Conservation (phyloP, 176 grass and related monocot genomes). For the Zoysia pacifica region DNA sequence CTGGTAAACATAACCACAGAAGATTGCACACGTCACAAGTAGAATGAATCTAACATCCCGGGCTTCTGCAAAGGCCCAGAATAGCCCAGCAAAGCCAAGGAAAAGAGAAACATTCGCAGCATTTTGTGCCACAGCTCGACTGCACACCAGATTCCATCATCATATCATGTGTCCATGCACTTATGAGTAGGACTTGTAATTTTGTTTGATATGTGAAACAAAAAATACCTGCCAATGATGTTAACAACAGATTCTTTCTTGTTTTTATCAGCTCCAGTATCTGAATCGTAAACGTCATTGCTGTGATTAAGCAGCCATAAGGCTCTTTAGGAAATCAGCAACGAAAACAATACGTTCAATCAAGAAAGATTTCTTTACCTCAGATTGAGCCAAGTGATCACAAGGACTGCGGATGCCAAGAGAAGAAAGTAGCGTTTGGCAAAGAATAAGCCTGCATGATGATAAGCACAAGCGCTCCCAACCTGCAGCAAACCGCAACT, state of each 20-base stretch:
- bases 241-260: conserved; percentile 91
- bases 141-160: conserved; percentile 38
- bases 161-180: background rate
- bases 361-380: conserved; percentile 36
- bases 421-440: conserved; percentile 55
- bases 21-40: conserved; percentile 69
- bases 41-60: conserved; percentile 68
- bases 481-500: conserved; percentile 49
- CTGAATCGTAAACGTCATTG: conserved; percentile 91
- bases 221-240: conserved; percentile 78
- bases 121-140: conserved; percentile 54
- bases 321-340: background rate
- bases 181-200: background rate
- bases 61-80: conserved; percentile 73
- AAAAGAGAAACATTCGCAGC: conserved; percentile 68
- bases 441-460: conserved; percentile 65
- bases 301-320: conserved; percentile 48
- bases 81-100: conserved; percentile 60
- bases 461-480: conserved; percentile 64
- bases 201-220: conserved; percentile 9
- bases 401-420: conserved; percentile 59
- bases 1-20: conserved; percentile 93
- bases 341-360: background rate
- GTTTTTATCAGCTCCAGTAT: conserved; percentile 75
- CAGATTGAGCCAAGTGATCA: conserved; percentile 95